Base-by-base conservation (phyloP, 495 filamentous ascomycete genomes). In the Entonaema liquescens region DNA sequence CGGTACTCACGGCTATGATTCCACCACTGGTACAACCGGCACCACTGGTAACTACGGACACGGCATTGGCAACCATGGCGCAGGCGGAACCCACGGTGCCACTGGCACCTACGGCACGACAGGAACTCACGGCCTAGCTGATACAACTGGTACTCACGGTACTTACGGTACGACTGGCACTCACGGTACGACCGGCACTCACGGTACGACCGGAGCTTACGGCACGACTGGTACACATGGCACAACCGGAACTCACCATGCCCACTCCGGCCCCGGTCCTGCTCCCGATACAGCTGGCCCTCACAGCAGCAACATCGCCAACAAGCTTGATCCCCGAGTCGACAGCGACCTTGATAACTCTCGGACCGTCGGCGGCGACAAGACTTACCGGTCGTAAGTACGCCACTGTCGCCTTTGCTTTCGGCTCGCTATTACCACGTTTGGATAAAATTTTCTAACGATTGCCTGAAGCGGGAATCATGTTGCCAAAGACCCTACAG, bases 261-360 rank as follows among this genome's bases (percentile, higher is more conserved):
- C 52, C 38, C 72, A 73, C 63, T 71, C 74, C n/a, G 75, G 74
- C 0, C 78, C 81, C 6, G 81, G 81, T 12, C 80, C 80, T 0
- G 82, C 80, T 0, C 68, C 79, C 42, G 78, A 80, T 59, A 87
- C 79, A 0, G 79, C 82, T n/a, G 87, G 87, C 11, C 83, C 84
- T 11, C 85, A 89, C 77, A 79, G 74, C 62, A 85, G 80, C 50
- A 83, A 88, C 69, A 60, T 83, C 26, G 62, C 78, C 58, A 86
- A 89, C 80, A 88, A 87, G 77, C 29, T 79, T 7, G 85, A 89
- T 52, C 87, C 87, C 13, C 80, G 85, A 33, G 82, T 87, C 54
- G 85, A 86, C 72, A 83, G 79, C 0, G 80, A 87, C 59, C 79
- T 83, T 0, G 82, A 84, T 71, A 75, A 79, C 54, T 80, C 78